phyloP scores from a whole-genome alignment of 495 filamentous ascomycete species.

The Aspergillus campestris region DNA sequence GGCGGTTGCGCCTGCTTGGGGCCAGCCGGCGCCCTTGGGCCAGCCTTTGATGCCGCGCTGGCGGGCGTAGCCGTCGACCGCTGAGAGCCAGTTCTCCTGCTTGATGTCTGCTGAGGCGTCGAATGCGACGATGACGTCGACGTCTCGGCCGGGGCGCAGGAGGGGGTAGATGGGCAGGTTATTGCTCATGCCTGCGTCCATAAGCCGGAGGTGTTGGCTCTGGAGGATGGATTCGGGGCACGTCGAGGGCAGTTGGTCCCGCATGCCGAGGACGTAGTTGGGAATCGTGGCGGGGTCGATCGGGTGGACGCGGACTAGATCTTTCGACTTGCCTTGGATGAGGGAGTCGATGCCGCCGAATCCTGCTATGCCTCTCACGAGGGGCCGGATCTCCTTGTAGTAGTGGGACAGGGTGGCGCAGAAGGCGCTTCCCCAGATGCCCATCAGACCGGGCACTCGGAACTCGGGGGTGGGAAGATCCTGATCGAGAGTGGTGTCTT shows the following conservation, averaged over 20 bases:
- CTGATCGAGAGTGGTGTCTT: conserved; percentile 46
- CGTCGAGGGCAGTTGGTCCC: conserved; percentile 59
- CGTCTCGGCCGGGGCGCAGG: conserved; percentile 73
- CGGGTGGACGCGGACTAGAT: conserved; percentile 82
- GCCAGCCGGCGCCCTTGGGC: conserved; percentile 90
- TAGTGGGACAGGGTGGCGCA: conserved; percentile 93
- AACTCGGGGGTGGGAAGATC: conserved; percentile 68
- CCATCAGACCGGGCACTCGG: conserved; percentile 72
- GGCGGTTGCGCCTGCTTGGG: conserved; percentile 44
- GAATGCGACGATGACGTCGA: conserved; percentile 88
- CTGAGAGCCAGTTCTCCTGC: conserved; percentile 86
- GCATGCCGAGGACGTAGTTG: conserved; percentile 78
- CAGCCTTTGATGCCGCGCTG: conserved; percentile 87
- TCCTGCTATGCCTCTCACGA: conserved; percentile 63
- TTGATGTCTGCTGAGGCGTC: conserved; percentile 79
- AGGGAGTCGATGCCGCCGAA: conserved; percentile 76
- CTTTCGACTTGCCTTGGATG: conserved; percentile 71
- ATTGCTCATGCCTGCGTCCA: conserved; percentile 98
- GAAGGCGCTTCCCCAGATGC: conserved; percentile 92
- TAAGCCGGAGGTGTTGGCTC: conserved; percentile 67
- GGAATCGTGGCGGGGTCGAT: conserved; percentile 83
- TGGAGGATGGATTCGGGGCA: conserved; percentile 67
- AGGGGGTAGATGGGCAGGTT: conserved; percentile 94
- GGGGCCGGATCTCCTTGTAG: conserved; percentile 81
- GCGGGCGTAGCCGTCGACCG: conserved; percentile 82